Evolutionary conservation across 805 yeast genomes (phyloP), one percentile per base, ranked within the genome.

Genomic region (Kazachstania martiniae): DNA sequence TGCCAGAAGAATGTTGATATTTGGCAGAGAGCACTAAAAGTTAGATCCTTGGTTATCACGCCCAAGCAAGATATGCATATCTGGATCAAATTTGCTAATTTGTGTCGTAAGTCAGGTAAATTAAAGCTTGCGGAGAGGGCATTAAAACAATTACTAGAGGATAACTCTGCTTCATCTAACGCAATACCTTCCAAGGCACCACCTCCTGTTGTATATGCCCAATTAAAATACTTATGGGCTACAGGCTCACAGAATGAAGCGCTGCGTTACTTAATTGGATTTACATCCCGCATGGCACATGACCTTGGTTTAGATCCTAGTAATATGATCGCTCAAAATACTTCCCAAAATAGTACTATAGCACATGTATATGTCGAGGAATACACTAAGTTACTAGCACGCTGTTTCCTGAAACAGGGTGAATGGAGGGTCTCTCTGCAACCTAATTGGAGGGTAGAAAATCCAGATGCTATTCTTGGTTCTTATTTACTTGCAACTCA

Each of bases 21-120:
- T 18, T 89, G 97, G 97, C 96, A 89, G 56, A 67, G 97, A 51
- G 79, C 86, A 74, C 67, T 89, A 35, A 85, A 85, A 53, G 95
- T 89, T 2, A 67, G 96, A 36, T 86, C 95, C 0, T 64, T 89
- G 34, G 96, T 89, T n/a, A 82, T 89, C 31, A 77, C 78, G 39
- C 97, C 97, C 2, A 83, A 86, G 43, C 93, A 87, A 46, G 96
- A 89, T 53, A 82, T 89, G 94, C 89, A 81, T 32, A 85, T 86
- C 74, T 85, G 96, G 95, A 87, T 89, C 46, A 89, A 87, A 56
- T 89, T 87, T 65, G 96, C 97, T 16, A 89, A 89, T 49, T 63
- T 89, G 37, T 87, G 96, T 55, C 71, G 96, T 39, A 89, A 87
- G 58, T 80, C 94, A 18, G 94, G 94, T 8, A 67, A 96, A 39